Evolutionary conservation across 176 grass and related monocot species (phyloP).

Genomic region (Oryza brachyantha): DNA sequence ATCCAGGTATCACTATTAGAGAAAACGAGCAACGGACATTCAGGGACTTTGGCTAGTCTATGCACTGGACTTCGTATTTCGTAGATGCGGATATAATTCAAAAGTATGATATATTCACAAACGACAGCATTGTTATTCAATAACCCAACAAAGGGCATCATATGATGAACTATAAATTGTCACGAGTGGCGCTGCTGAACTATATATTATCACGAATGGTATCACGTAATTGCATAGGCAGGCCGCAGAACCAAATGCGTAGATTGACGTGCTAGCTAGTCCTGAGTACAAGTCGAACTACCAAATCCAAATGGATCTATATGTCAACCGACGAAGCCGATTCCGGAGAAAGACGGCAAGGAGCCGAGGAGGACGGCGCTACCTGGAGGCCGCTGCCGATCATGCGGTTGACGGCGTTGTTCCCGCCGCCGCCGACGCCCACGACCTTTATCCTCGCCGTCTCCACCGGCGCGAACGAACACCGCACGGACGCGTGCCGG

Average conservation of each 20-base stretch:
- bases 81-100: neutral
- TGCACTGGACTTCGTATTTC: neutral
- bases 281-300: neutral
- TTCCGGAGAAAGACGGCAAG: neutral
- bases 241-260: neutral
- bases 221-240: neutral
- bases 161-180: neutral
- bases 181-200: neutral
- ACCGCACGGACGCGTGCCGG: conserved; percentile 34
- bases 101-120: neutral
- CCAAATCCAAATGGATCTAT: conserved; percentile 29
- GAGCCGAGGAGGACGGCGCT: neutral
- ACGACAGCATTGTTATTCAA: neutral
- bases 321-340: neutral
- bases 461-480: conserved; percentile 60
- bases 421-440: conserved; percentile 84
- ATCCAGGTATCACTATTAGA: conserved; percentile 8
- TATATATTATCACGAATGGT: neutral
- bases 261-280: neutral
- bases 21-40: neutral
- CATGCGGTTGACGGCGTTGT: conserved; percentile 97
- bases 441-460: conserved; percentile 88
- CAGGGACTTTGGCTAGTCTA: neutral
- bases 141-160: neutral
- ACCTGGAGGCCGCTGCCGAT: conserved; percentile 96